Conservation (phyloP, 2,329 filamentous ascomycete species). For the Fusarium pininemorale region DNA sequence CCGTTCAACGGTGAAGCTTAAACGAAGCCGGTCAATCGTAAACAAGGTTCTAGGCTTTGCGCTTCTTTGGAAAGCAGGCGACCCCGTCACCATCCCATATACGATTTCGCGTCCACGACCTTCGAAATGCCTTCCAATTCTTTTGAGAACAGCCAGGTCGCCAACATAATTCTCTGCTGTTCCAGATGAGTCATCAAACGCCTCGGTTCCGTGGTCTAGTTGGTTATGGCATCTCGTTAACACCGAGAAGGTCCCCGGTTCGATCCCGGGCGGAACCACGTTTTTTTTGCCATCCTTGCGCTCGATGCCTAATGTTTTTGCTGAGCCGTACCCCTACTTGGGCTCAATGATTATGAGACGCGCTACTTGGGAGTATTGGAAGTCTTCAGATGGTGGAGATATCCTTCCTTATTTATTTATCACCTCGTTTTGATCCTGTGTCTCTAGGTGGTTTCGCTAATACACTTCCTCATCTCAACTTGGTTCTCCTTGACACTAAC, state of each 20-base stretch:
- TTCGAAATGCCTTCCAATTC: not conserved
- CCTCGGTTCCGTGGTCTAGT: conserved; percentile 13
- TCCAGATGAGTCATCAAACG: not conserved
- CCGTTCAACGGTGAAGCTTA: not conserved
- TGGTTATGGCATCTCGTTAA: conserved; percentile 10
- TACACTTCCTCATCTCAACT: not conserved
- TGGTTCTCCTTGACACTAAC: not conserved
- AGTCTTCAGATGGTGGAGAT: not conserved
- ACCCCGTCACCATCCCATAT: not conserved
- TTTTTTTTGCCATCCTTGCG: not conserved
- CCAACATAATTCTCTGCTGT: fast-evolving
- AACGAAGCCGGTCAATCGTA: no score
- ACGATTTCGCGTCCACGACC: not conserved
- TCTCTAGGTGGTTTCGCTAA: no score
- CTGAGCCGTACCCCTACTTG: fast-evolving
- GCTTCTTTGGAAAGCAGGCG: no score
- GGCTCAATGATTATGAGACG: no score
- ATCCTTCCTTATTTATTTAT: not conserved
- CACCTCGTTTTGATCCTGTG: not conserved
- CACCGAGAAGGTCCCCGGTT: conserved; percentile 16
- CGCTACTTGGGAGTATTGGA: not conserved
- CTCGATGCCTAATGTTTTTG: not conserved
- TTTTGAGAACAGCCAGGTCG: fast-evolving
- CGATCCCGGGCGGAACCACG: conserved; percentile 7
- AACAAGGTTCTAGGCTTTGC: not conserved